Conservation (phyloP, 139 green algal species). For the Volvox africanus region DNA sequence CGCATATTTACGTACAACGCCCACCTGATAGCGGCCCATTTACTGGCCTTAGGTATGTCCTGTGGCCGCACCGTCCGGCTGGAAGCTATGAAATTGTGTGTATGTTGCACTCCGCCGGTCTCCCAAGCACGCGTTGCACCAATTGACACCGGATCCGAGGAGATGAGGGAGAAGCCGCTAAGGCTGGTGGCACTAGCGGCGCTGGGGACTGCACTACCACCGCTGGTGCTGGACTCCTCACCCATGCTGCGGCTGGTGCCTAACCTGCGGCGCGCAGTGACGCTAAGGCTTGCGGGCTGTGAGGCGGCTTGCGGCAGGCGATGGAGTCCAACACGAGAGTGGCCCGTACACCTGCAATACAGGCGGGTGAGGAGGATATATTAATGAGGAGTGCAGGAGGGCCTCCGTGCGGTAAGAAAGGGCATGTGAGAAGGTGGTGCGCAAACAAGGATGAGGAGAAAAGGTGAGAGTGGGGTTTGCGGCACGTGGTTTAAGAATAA, state of each 20-base stretch:
- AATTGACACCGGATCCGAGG: not conserved
- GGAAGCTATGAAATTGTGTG: conserved; percentile 14
- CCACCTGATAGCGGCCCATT: conserved; percentile 36
- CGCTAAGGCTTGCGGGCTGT: not conserved
- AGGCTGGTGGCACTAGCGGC: not conserved
- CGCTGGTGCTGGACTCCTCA: not conserved
- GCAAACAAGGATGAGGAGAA: no score
- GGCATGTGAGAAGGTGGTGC: no score
- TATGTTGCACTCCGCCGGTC: conserved; percentile 15
- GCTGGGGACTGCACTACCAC: not conserved
- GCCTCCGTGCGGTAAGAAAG: no score
- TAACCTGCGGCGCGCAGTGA: not conserved
- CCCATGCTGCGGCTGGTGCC: not conserved
- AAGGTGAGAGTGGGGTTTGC: no score
- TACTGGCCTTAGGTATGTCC: conserved; percentile 12
- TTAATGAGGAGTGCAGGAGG: no score
- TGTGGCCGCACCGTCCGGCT: conserved; percentile 3
- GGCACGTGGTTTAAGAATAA: no score
- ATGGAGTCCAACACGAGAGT: conserved; percentile 35
- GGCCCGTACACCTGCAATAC: conserved; percentile 28
- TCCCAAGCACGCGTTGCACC: conserved; percentile 36
- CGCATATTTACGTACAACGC: no score
- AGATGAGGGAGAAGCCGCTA: conserved; percentile 39
- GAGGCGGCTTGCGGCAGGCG: conserved; percentile 27
- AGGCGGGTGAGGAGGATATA: no score